A percentile compares a stretch with the other conserved stretches of the same genome.
phyloP scores from a whole-genome alignment of 768 basidiomycete species.

The Rhodosporidiobolus sp. region DNA sequence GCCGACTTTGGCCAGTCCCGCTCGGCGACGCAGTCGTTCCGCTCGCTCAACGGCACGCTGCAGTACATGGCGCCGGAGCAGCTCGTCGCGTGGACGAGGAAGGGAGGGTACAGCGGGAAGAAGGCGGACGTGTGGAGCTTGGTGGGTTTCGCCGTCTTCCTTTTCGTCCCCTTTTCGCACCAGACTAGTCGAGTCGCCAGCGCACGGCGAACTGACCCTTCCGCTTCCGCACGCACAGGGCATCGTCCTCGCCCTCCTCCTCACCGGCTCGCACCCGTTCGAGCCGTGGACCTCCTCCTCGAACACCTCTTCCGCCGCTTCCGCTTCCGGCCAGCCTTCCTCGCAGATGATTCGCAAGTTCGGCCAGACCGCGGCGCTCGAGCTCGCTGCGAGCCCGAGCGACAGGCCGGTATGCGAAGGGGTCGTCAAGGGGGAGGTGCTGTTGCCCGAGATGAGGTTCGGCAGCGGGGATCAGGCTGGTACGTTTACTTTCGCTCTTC shows the following conservation, averaged over 20 bases:
- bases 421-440: no score
- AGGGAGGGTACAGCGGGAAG: slow-evolving; percentile 17
- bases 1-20: slow-evolving; percentile 26
- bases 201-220: no score
- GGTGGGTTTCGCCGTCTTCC: background rate
- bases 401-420: no score
- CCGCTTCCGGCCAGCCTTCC: no score
- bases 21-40: background rate
- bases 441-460: no score
- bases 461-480: no score
- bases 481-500: no score
- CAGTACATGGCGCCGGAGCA: slow-evolving; percentile 29
- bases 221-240: background rate
- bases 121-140: slow-evolving; percentile 8
- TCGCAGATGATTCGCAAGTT: no score
- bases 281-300: background rate
- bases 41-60: slow-evolving; percentile 19
- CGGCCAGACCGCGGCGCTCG: no score
- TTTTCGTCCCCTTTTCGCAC: no score
- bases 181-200: no score
- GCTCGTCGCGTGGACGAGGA: slow-evolving; percentile 9
- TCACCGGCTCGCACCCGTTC: slow-evolving; percentile 10
- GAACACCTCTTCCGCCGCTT: background rate
- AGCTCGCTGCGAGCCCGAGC: no score
- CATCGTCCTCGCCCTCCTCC: slow-evolving; percentile 15